Base-by-base conservation (phyloP, 2,329 filamentous ascomycete genomes). In the Hypomyces perniciosus region DNA sequence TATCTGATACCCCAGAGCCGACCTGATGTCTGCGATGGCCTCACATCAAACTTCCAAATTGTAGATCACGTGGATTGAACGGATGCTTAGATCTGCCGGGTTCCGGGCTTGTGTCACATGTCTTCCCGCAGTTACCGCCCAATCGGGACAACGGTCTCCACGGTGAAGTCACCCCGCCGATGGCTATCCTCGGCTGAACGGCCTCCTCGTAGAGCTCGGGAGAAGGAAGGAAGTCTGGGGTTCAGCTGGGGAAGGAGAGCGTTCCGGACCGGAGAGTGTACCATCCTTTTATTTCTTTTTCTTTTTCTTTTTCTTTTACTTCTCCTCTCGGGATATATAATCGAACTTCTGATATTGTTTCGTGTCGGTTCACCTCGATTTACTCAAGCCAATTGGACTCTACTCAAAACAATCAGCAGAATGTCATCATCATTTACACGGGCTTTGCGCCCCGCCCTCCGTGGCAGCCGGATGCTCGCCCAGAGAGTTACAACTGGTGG, bases 361-460 rank as follows among this genome's bases (percentile, higher is more conserved):
- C 20, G 20, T 20, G 20, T 3, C 20, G 20, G 20, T 20, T 20
- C 20, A 20, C 20, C 20, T 20, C 20, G 20, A 20, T 20, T 20
- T 20, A 20, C 20, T 20, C 20, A 13, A 10, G 5, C 42, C 28
- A 44, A 44, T 44, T 44, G 42, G 27, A 6, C 29, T 39, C 20
- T 27, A 27, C 12, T 49, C 30, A 20, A 20, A 20, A 20, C 20
- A 20, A 20, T 20, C 20, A 20, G 20, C 20, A 20, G 20, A 20
- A 20, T 64, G 61, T 67, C 67, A 69, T 78, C 74, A 51, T 76
- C 75, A 28, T 66, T 81, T 51, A 68, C 74, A 50, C 70, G 77
- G 65, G 71, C 71, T 28, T 58, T 81, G 56, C 72, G 78, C 57
- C 79, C 78, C 53, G 76, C 72, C 31, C 61, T 81, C 54, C 72